phyloP scores from a whole-genome alignment of 208 protist species.

The Trypanosoma cruzi region DNA sequence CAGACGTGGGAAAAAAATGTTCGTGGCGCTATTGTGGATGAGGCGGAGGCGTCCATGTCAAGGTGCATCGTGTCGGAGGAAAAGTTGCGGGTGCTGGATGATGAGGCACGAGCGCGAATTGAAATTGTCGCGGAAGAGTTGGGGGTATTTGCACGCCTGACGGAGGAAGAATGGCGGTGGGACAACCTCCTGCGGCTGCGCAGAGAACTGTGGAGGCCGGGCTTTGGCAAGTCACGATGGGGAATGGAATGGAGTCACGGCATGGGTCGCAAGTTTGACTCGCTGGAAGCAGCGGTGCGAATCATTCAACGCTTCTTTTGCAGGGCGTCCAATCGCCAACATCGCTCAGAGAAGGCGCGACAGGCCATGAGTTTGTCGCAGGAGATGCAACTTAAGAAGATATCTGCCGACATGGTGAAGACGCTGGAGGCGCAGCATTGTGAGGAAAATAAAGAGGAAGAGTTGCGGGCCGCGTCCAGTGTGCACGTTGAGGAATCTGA shows the following conservation, averaged over 20 bases:
- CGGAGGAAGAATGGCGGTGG: conserved; percentile 39
- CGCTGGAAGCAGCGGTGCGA: conserved; percentile 26
- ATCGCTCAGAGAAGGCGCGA: neutral
- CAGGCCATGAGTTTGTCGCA: neutral
- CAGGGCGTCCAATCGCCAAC: neutral
- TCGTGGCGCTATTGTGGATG: conserved; percentile 15
- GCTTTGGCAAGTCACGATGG: conserved; percentile 18
- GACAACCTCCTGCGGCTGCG: conserved; percentile 18
- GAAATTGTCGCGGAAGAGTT: conserved; percentile 3
- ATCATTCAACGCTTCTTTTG: conserved; percentile 31
- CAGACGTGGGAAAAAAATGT: conserved; percentile 3
- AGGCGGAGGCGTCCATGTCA: conserved; percentile 1
- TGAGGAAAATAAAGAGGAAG: neutral
- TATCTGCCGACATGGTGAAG: neutral
- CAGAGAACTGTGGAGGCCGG: conserved; percentile 7
- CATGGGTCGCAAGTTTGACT: conserved; percentile 25
- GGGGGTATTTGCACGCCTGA: neutral
- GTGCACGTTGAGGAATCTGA: neutral
- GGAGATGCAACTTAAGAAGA: conserved; percentile 3
- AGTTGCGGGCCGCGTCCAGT: neutral
- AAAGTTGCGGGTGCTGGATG: neutral
- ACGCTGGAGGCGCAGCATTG: neutral
- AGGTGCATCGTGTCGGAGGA: neutral
- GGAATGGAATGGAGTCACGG: conserved; percentile 8
- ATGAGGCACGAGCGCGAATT: conserved; percentile 6